These are phyloP conservation scores for Micromonas pusilla DNA, from an alignment of 139 green algal species.

Conservation along the genomic window DNA sequence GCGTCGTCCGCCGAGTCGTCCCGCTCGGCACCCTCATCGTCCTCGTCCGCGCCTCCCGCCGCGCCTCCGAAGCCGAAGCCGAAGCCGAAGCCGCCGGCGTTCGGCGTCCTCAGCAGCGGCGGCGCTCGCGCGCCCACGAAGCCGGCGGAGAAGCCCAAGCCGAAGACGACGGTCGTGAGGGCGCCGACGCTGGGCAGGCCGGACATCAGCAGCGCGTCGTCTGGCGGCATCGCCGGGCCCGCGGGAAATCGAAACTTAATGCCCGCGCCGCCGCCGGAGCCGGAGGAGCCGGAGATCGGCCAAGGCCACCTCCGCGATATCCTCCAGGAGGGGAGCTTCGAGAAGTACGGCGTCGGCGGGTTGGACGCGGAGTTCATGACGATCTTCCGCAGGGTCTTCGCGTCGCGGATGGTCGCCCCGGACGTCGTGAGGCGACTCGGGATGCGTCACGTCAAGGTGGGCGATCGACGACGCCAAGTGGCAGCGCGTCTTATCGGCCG, in stretches of 20 bases:
- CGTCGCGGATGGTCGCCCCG: slow-evolving; percentile 23
- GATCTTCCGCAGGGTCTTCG: slow-evolving; percentile 31
- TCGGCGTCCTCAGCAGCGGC: not conserved
- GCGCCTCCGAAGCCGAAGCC: too few relatives aligned
- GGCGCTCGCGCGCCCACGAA: not conserved
- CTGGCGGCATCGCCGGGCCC: not conserved
- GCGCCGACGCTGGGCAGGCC: slow-evolving; percentile 4
- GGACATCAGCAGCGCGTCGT: too few relatives aligned
- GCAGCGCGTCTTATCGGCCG: too few relatives aligned
- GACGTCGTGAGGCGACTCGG: slow-evolving; percentile 20
- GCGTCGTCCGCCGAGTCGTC: not conserved
- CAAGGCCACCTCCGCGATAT: slow-evolving; percentile 1
- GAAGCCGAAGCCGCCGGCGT: not conserved
- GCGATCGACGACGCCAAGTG: too few relatives aligned
- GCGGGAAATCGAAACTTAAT: slow-evolving; percentile 2
- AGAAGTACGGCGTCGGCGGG: slow-evolving; percentile 21
- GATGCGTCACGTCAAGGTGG: slow-evolving; percentile 32
- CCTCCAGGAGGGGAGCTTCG: slow-evolving; percentile 2
- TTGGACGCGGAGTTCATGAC: slow-evolving; percentile 12
- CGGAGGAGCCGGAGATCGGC: not conserved
- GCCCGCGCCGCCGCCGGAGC: not conserved
- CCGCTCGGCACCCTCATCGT: not conserved
- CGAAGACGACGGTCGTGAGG: not conserved
- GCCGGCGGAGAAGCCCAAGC: not conserved
- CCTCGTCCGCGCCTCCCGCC: not conserved